Conservation (phyloP, 2,329 filamentous ascomycete species). For the Ophiostoma sp. region DNA sequence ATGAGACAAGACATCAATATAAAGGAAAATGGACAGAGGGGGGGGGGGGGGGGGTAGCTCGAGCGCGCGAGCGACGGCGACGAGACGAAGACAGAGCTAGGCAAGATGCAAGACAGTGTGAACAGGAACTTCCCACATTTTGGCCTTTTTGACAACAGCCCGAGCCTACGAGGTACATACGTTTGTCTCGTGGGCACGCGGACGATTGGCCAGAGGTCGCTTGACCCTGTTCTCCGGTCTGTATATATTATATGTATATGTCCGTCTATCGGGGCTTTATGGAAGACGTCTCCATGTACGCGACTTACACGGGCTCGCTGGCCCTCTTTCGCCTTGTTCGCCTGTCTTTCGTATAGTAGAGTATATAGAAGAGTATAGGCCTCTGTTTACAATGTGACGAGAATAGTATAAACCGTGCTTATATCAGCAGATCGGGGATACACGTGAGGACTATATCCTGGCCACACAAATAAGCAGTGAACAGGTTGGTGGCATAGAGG, state of each 20-base stretch:
- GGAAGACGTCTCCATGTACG: neutral
- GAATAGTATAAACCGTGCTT: neutral
- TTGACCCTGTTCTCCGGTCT: conserved; percentile 13
- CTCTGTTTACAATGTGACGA: too few species aligned
- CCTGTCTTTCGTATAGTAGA: too few species aligned
- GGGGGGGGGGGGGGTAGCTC: neutral
- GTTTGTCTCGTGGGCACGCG: conserved; percentile 20
- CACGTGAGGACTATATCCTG: neutral
- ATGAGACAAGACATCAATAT: conserved; percentile 14
- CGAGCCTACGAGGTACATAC: neutral
- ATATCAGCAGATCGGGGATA: neutral
- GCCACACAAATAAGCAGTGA: neutral
- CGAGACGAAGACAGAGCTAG: neutral
- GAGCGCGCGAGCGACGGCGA: neutral
- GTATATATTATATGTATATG: neutral
- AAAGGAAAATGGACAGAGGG: conserved; percentile 13
- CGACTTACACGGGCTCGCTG: neutral
- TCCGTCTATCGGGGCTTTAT: neutral
- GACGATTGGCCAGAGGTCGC: conserved; percentile 20
- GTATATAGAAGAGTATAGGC: too few species aligned
- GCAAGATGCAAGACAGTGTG: conserved; percentile 7
- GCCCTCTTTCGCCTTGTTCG: too few species aligned
- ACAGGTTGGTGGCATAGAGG: neutral
- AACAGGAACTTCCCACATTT: neutral
- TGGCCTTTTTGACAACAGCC: neutral